These are phyloP conservation scores for Debaryomycetaceae sp. DNA, from an alignment of 1,139 yeast species.

Conservation along the genomic window DNA sequence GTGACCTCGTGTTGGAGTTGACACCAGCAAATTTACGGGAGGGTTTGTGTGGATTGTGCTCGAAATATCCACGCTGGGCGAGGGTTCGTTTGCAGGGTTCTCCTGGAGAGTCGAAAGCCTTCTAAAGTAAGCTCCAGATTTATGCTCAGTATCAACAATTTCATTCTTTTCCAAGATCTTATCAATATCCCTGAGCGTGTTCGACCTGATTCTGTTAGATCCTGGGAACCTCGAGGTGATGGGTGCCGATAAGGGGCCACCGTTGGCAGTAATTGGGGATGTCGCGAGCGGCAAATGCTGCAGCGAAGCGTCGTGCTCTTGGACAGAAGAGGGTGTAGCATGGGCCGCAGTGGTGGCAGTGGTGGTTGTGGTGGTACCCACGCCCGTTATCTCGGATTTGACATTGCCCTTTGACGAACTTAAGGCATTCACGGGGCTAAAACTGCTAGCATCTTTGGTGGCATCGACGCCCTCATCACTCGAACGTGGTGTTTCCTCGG, in stretches of 20 bases:
- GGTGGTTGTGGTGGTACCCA: slow-evolving; percentile 18
- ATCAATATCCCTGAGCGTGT: slow-evolving; percentile 38
- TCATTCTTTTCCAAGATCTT: slow-evolving; percentile 37
- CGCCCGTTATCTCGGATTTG: no score
- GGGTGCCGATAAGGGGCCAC: slow-evolving; percentile 11
- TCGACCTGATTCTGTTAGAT: slow-evolving; percentile 34
- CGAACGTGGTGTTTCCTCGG: slow-evolving; percentile 17
- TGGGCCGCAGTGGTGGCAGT: slow-evolving; percentile 13
- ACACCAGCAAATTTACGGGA: slow-evolving; percentile 4
- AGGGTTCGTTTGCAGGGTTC: slow-evolving; percentile 34
- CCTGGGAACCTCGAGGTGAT: no score
- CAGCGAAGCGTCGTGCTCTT: no score
- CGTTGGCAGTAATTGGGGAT: slow-evolving; percentile 12
- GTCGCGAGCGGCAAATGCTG: slow-evolving; percentile 10
- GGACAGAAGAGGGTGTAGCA: no score
- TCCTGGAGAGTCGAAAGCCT: slow-evolving; percentile 69
- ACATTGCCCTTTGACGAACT: no score
- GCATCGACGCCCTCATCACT: no score
- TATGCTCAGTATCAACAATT: slow-evolving; percentile 40
- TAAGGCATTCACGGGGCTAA: no score
- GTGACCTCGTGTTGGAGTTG: slow-evolving; percentile 1
- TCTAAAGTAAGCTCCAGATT: slow-evolving; percentile 65
- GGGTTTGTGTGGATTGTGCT: slow-evolving; percentile 3
- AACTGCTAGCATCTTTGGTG: no score
- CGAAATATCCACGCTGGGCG: slow-evolving; percentile 4